Percentiles rank a stretch among this genome's conserved stretches.
These are phyloP conservation scores for Oryza punctata DNA, from an alignment of 176 grass and related monocot species.

Conservation along the genomic window DNA sequence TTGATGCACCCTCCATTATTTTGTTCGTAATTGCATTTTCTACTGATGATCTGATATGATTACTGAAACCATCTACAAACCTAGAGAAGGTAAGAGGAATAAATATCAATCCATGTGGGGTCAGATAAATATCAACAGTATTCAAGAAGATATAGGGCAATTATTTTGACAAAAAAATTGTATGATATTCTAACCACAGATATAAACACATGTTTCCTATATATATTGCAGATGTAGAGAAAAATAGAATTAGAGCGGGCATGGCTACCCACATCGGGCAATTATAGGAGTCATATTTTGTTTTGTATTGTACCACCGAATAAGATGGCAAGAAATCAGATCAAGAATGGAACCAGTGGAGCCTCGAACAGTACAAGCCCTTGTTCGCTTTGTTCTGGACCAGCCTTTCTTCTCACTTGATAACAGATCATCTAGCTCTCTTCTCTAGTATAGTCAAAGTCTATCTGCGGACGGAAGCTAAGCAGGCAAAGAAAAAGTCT, in stretches of 20 bases:
- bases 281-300: no score
- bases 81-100: conserved; percentile 50
- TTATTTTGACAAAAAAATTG: neutral
- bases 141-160: neutral
- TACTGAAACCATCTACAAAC: conserved; percentile 78
- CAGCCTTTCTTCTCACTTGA: no score
- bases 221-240: neutral
- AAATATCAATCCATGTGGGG: conserved; percentile 23
- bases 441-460: no score
- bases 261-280: no score
- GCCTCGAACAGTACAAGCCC: no score
- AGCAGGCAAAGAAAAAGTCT: no score
- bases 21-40: conserved; percentile 77
- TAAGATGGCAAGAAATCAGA: no score
- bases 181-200: conserved; percentile 16
- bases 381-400: no score
- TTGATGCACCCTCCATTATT: conserved; percentile 64
- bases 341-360: no score
- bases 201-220: neutral
- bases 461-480: no score
- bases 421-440: no score
- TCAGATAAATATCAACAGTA: neutral
- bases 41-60: conserved; percentile 82
- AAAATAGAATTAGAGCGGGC: neutral
- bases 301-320: no score